Base-by-base conservation (phyloP, 805 yeast genomes). In the Myxozyma lipomycoides region DNA sequence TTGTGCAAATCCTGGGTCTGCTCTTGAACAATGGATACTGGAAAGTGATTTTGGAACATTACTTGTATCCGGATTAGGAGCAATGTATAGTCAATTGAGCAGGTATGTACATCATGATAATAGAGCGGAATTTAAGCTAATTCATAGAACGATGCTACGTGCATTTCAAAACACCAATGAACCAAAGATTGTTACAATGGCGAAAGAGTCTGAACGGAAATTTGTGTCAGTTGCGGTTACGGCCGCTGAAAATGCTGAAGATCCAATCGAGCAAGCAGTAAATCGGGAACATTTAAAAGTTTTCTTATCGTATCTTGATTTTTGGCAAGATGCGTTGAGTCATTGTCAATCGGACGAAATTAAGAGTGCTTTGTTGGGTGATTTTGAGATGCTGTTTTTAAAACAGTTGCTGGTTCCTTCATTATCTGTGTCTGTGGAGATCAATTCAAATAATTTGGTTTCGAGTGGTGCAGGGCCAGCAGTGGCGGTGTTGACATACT, bases 1-100 rank as follows among this genome's bases (percentile, higher is more conserved):
- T 30, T 47, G 51, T 4, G 57, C 62, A 2, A 48, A 58, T 4
- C 43, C 49, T 2, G 53, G 53, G 4, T 49, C 57, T 10, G 45
- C 47, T 22, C 49, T 64, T 6, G 65, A 57, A 37, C 28, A 40
- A 6, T 64, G 67, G 68, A 48, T 62, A 10, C 17, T 62, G 9
- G 43, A 49, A 4, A 55, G 65, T 30, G 66, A 64, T 45, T 55
- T 63, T 37, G 59, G 62, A 12, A 61, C 66, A 4, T 50, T 65
- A 23, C 48, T 65, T 49, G 65, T 64, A 1, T 64, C 67, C 5
- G 65, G 67, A 2, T 49, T 65, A n/a, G 64, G 66, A 3, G 68
- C 68, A 2, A 40, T 64, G 18, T 61, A 58, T 35, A 57, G 61
- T 25, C 63, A 61, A 32, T 40, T 59, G 3, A 58, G 54, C 39